Base-by-base conservation (phyloP, 106 monocot genomes). In the Dendrobium nobile region DNA sequence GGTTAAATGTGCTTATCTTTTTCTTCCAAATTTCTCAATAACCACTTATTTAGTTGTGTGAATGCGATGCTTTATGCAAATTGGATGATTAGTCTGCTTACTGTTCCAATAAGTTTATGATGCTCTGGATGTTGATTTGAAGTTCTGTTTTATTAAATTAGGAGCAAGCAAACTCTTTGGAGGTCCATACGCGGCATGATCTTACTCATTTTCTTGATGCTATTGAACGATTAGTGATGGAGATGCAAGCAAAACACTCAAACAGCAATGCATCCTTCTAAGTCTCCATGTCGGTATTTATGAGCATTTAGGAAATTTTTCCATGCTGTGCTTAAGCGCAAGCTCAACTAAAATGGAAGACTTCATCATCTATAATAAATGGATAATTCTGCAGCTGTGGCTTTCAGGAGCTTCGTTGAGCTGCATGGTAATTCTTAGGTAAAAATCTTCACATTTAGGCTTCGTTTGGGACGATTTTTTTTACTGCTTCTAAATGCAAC, bases 91-190 rank as follows among this genome's bases (percentile, higher is more conserved):
- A 64, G 24, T 64, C 64, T 64, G 59, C 59, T 59, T 59, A 59
- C 59, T 59, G 59, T 22, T 51, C 13, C 13, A 51, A 13, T 51
- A 51, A 51, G 0, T 51, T 51, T 51, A 2, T 51, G 13, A 64
- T 64, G 15, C 70, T 70, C 15, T 26, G 27, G 22, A 67, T 67
- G 22, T 1, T 43, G 74, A 74, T 28, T 74, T 74, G 20, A 74
- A 44, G 13, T 7, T 42, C 22, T 42, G 42, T 16, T 42, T 26
- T 16, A 7, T 13, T 73, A 19, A 37, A 42, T 74, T 13, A 74
- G 74, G 74, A 43, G 41, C 41, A 74, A 74, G 74, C 74, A 5
- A 74, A 74, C 43, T 74, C 74, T 41, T n/a, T 74, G 74, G 43
- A 74, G 9, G 44, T 74, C 19, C 74, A 74, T 7, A 44, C 43